A percentile compares a stretch with the other conserved stretches of the same genome.
Conservation (phyloP, 2,329 filamentous ascomycete species). For the Xylariaceae sp. region DNA sequence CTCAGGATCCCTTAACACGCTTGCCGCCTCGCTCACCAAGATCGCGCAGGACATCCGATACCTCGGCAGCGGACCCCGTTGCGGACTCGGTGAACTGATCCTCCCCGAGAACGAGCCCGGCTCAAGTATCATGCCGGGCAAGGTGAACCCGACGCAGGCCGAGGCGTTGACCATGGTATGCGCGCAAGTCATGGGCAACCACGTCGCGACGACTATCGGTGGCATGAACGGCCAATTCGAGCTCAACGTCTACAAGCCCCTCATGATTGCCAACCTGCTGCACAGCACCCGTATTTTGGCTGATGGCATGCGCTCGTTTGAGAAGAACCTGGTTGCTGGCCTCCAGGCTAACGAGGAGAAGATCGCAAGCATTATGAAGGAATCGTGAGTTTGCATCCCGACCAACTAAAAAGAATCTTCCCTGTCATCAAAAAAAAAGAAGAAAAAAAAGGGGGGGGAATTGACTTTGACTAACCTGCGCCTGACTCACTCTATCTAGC, state of each 20-base stretch:
- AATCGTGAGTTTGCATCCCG: constrained; percentile 65
- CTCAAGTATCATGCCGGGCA: constrained; percentile 97
- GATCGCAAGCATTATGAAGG: constrained; percentile 85
- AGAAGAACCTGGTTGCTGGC: constrained; percentile 85
- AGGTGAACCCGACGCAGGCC: constrained; percentile 98
- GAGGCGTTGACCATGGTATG: constrained; percentile 98
- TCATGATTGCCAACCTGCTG: constrained; percentile 90
- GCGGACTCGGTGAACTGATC: constrained; percentile 87
- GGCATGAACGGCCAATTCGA: constrained; percentile 99
- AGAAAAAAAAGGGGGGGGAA: no score
- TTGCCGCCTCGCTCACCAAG: constrained; percentile 90
- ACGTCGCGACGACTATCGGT: constrained; percentile 86
- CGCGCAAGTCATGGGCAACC: constrained; percentile 96
- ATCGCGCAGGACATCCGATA: constrained; percentile 98
- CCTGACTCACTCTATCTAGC: constrained; percentile 40
- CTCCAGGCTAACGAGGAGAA: constrained; percentile 91
- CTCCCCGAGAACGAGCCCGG: constrained; percentile 98
- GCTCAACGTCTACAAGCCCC: constrained; percentile 97
- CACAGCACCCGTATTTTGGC: constrained; percentile 85
- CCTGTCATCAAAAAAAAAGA: no score
- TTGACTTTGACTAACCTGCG: no score
- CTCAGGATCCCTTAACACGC: constrained; percentile 87
- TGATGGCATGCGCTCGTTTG: constrained; percentile 92
- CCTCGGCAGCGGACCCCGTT: constrained; percentile 91
- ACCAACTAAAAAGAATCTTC: no score